A percentile compares a stretch with the other conserved stretches of the same genome.
These are phyloP conservation scores for Leccinum insolens DNA, from an alignment of 1,284 basidiomycete species.

Conservation along the genomic window DNA sequence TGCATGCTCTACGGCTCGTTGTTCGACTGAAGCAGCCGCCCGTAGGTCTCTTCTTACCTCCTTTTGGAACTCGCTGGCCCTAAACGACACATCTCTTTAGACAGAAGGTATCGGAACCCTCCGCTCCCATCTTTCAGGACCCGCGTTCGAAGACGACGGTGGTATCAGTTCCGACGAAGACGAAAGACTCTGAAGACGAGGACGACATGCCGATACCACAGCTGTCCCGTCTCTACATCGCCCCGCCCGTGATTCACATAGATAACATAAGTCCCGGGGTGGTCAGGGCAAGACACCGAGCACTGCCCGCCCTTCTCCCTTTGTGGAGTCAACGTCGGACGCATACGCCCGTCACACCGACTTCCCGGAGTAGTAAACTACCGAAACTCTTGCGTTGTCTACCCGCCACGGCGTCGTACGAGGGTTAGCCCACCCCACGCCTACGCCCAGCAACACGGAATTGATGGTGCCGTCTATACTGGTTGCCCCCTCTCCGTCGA, in stretches of 20 bases:
- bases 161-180: conserved; percentile 67
- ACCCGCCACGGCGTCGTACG: conserved; percentile 34
- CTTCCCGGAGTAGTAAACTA: conserved; percentile 31
- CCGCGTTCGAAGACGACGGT: conserved; percentile 76
- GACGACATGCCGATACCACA: conserved; percentile 21
- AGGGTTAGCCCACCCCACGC: conserved; percentile 14
- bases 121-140: conserved; percentile 62
- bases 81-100: conserved; percentile 41
- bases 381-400: conserved; percentile 39
- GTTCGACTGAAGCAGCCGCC: conserved; percentile 49
- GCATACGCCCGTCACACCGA: conserved; percentile 23
- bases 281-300: conserved; percentile 20
- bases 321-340: conserved; percentile 7
- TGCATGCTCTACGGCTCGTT: too few species aligned
- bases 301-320: conserved; percentile 30
- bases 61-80: not conserved
- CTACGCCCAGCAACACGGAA: conserved; percentile 29
- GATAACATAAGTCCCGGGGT: conserved; percentile 14
- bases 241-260: conserved; percentile 28
- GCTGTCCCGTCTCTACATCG: conserved; percentile 33
- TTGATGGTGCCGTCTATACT: conserved; percentile 13
- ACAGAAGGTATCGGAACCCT: conserved; percentile 90
- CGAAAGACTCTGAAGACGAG: conserved; percentile 39
- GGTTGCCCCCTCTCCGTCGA: conserved; percentile 9
- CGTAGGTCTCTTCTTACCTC: conserved; percentile 41